phyloP scores from a whole-genome alignment of 164 flowering plant genomes.

The Houttuynia cordata region DNA sequence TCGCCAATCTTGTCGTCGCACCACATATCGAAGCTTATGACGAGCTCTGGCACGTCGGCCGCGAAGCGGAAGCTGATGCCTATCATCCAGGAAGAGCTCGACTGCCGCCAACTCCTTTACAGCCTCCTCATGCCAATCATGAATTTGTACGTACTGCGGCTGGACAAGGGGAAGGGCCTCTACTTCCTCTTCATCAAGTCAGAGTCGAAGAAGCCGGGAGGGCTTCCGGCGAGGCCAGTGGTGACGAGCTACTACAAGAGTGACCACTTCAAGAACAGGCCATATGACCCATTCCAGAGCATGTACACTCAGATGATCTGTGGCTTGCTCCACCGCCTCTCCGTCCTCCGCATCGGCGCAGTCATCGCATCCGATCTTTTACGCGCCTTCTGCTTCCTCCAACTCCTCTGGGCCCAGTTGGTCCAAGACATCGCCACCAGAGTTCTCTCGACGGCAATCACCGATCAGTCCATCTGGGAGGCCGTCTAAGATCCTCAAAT shows the following conservation, averaged over 20 bases:
- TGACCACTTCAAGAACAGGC: too few relatives aligned
- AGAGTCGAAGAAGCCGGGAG: too few relatives aligned
- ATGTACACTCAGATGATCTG: slow-evolving; percentile 42
- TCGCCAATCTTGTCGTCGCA: slow-evolving; percentile 26
- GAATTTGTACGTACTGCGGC: too few relatives aligned
- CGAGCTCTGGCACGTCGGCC: slow-evolving; percentile 41
- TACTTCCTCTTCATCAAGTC: too few relatives aligned
- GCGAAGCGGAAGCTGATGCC: slow-evolving; percentile 38
- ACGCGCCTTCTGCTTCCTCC: slow-evolving; percentile 39
- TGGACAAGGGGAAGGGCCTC: too few relatives aligned
- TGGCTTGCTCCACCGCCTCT: slow-evolving; percentile 23
- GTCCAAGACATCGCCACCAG: slow-evolving; percentile 24
- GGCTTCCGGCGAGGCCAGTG: too few relatives aligned
- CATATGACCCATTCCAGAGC: slow-evolving; percentile 39
- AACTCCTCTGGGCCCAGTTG: slow-evolving; percentile 22
- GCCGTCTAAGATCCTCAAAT: slow-evolving; percentile 12
- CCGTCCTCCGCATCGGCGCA: too few relatives aligned
- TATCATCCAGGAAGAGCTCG: slow-evolving; percentile 23
- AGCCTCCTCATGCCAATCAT: too few relatives aligned
- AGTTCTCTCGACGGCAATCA: slow-evolving; percentile 20
- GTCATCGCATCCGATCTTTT: slow-evolving; percentile 36
- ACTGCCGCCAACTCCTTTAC: slow-evolving; percentile 33
- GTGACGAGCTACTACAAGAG: too few relatives aligned
- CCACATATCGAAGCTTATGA: slow-evolving; percentile 34
- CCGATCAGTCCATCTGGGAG: slow-evolving; percentile 16